Percentiles rank a stretch among this genome's conserved stretches.
phyloP scores from a whole-genome alignment of 345 rosid species.

The Kernera saxatilis region DNA sequence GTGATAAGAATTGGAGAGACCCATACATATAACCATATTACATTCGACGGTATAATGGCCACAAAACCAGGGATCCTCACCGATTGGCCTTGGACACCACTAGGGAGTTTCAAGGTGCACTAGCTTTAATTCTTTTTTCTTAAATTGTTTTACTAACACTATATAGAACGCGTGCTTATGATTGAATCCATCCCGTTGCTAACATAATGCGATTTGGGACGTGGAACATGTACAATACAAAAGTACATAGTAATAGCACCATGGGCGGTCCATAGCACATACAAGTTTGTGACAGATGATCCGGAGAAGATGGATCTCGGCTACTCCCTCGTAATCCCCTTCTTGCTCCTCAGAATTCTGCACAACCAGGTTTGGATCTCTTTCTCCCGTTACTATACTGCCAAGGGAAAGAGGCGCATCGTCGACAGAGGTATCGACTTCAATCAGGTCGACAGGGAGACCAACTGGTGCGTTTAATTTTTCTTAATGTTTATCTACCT shows the following conservation, averaged over 20 bases:
- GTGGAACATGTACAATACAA: conserved; percentile 16
- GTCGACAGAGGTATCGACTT: conserved; percentile 57
- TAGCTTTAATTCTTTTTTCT: background rate
- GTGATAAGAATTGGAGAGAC: conserved; percentile 6
- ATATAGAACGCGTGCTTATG: background rate
- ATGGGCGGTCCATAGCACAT: conserved; percentile 45
- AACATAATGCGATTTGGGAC: background rate
- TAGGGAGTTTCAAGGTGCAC: conserved; percentile 47
- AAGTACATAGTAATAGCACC: conserved; percentile 53
- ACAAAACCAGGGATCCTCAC: conserved; percentile 52
- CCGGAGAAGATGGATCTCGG: conserved; percentile 31
- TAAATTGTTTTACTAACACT: background rate
- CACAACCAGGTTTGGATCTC: conserved; percentile 66
- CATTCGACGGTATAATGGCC: conserved; percentile 40
- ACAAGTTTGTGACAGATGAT: conserved; percentile 27
- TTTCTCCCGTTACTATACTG: conserved; percentile 43
- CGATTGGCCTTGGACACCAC: conserved; percentile 53
- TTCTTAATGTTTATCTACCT: background rate
- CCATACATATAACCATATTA: background rate
- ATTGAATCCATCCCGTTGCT: background rate
- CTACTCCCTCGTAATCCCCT: conserved; percentile 37
- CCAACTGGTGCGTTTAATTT: conserved; percentile 39
- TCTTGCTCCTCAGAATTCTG: conserved; percentile 36
- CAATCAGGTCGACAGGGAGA: conserved; percentile 63
- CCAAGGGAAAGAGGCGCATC: conserved; percentile 48